phyloP scores from a whole-genome alignment of 2,329 filamentous ascomycete genomes.

The Pseudogymnoascus sp. region DNA sequence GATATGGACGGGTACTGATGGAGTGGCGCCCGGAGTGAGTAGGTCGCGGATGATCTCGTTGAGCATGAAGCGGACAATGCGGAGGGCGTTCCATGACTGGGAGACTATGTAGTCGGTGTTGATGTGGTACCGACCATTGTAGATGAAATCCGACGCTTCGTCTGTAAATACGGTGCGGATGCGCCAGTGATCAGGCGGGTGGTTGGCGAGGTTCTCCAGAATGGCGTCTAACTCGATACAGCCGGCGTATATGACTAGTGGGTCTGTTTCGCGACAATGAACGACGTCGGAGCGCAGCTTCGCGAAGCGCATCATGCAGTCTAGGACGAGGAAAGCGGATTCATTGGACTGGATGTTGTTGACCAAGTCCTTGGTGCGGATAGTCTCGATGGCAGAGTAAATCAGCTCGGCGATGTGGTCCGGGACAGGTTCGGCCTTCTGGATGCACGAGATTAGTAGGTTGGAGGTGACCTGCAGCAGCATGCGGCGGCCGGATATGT shows the following conservation, averaged over 20 bases:
- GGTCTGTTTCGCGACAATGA: conserved; percentile 10
- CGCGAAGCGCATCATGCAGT: conserved; percentile 29
- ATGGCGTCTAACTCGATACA: conserved; percentile 20
- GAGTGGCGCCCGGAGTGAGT: conserved; percentile 12
- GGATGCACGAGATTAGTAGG: conserved; percentile 44
- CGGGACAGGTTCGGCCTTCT: conserved; percentile 41
- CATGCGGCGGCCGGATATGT: conserved; percentile 40
- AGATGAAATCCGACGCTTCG: conserved; percentile 17
- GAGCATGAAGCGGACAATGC: conserved; percentile 18
- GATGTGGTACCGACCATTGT: conserved; percentile 20
- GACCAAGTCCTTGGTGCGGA: conserved; percentile 39
- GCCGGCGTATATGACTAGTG: conserved; percentile 14
- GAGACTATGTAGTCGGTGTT: conserved; percentile 22
- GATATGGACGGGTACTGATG: conserved; percentile 6
- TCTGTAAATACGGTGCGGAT: conserved; percentile 19
- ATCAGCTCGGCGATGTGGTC: conserved; percentile 40
- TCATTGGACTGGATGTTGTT: conserved; percentile 34
- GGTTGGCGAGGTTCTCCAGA: conserved; percentile 12
- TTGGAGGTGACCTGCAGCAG: conserved; percentile 46
- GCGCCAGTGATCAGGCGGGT: conserved; percentile 17
- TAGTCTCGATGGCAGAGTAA: conserved; percentile 40
- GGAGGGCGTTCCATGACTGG: conserved; percentile 21
- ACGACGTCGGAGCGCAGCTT: conserved; percentile 37
- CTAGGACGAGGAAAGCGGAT: background rate
- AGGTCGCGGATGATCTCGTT: conserved; percentile 16